phyloP scores from a whole-genome alignment of 352 stramenopile genomes.

The Pythium folliculosum region DNA sequence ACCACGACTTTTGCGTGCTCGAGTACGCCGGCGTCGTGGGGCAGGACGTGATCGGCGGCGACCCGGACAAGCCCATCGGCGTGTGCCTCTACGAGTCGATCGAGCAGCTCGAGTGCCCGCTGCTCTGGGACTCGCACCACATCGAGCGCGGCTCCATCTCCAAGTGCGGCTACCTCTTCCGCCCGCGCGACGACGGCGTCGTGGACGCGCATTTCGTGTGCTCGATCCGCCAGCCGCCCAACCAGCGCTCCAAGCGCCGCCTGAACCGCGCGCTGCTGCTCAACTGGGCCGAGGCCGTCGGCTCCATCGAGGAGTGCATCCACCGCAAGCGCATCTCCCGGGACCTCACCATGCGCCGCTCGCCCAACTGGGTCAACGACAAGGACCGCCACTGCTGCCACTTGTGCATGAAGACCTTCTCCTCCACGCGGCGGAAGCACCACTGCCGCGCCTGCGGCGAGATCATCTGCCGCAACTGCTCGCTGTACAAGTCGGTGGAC shows the following conservation, averaged over 20 bases:
- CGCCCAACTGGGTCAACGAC: conserved; percentile 80
- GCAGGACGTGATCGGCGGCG: conserved; percentile 52
- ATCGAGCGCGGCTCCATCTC: conserved; percentile 73
- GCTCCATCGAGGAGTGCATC: conserved; percentile 67
- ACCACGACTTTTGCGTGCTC: conserved; percentile 72
- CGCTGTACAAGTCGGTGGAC: conserved; percentile 78
- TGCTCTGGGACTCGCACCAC: conserved; percentile 68
- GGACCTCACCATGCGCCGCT: conserved; percentile 67
- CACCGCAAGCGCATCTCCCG: conserved; percentile 69
- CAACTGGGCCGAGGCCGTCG: conserved; percentile 72
- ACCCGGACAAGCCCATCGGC: conserved; percentile 43
- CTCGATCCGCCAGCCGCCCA: conserved; percentile 77
- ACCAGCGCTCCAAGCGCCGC: conserved; percentile 50
- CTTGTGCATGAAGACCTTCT: conserved; percentile 83
- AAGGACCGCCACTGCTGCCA: conserved; percentile 82
- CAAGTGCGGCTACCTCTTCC: conserved; percentile 82
- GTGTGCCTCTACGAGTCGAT: conserved; percentile 84
- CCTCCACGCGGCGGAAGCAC: conserved; percentile 75
- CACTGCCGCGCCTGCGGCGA: conserved; percentile 83
- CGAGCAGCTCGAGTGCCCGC: conserved; percentile 74
- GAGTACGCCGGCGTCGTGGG: conserved; percentile 76
- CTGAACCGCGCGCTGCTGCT: conserved; percentile 67
- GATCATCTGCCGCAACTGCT: conserved; percentile 83
- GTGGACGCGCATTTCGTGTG: conserved; percentile 81
- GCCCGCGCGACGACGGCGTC: conserved; percentile 51